Evolutionary conservation across 352 stramenopile genomes (phyloP).

Genomic region (Globisporangium cylindrosporum): DNA sequence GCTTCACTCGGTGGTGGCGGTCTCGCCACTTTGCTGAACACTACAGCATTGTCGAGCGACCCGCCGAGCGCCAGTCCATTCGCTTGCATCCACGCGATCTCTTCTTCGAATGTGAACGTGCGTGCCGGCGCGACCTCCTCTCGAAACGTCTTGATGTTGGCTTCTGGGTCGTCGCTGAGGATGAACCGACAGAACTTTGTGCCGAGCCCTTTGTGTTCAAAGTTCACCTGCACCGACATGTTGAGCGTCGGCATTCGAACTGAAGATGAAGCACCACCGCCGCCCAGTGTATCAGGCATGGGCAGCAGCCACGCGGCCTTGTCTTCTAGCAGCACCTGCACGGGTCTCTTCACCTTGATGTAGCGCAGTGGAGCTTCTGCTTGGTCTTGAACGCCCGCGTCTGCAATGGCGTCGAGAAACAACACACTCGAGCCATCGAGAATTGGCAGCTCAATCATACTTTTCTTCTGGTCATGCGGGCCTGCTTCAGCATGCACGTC

Average conservation of each 20-base stretch:
- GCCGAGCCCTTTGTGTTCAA: constrained; percentile 52
- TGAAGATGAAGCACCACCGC: constrained; percentile 12
- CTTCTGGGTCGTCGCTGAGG: constrained; percentile 29
- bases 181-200: constrained; percentile 40
- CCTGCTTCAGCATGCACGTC: constrained; percentile 16
- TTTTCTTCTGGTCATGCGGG: not conserved
- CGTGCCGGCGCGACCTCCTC: constrained; percentile 42
- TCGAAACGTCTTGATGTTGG: constrained; percentile 29
- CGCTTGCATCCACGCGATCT: constrained; percentile 56
- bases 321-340: constrained; percentile 60
- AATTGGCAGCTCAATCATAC: constrained; percentile 52
- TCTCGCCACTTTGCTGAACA: constrained; percentile 34
- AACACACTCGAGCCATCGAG: constrained; percentile 59
- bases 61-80: constrained; percentile 53
- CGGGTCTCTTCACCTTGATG: constrained; percentile 39
- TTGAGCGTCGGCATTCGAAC: constrained; percentile 34
- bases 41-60: constrained; percentile 63
- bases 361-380: constrained; percentile 19
- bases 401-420: constrained; percentile 39
- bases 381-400: constrained; percentile 35
- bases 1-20: not conserved
- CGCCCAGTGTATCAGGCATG: constrained; percentile 24
- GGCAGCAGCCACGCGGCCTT: constrained; percentile 68
- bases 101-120: constrained; percentile 75
- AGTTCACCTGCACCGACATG: constrained; percentile 70